Base-by-base conservation (phyloP, 257 asterid genomes). In the Solanum dulcamara region DNA sequence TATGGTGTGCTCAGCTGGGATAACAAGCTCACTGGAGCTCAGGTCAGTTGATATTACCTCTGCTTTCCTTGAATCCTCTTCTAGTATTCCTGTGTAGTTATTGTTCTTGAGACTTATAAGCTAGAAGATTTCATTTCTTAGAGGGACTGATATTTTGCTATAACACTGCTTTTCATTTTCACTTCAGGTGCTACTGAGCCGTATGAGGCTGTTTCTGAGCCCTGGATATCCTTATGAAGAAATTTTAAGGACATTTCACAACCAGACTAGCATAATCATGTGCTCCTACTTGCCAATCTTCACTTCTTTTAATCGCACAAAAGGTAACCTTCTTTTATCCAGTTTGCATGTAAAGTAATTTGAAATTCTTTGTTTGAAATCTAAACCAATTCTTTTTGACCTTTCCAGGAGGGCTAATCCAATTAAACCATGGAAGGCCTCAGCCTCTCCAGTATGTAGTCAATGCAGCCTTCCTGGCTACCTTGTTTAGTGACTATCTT, bases 181-280 rank as follows among this genome's bases (percentile, higher is more conserved):
- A 64, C 11, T 80, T 6, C 81, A 96, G 99, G 96, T 96, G 88
- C 96, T 96, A 84, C 91, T 96, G 86, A 96, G 95, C 89, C 99
- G 98, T 2, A 64, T 96, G 87, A 90, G 98, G 87, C 87, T 96
- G 81, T 96, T 96, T 92, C 86, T 96, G 85, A 94, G 97, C 88
- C 99, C 99, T 5, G 99, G 98, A 30, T 96, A 95, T 88, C 99
- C 99, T 18, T 96, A 95, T 20, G 99, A 96, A 90, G 99, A 96
- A 85, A 94, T 94, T 59, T 87, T 96, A 94, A 91, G 87, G 3
- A 89, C 98, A 81, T 96, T 92, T 71, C 99, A 96, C 93, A 96
- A 96, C 88, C 98, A 96, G 90, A 94, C 99, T 9, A 92, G 91
- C 90, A 90, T 95, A 87, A 90, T 91, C 90, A 94, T 96, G 99